Evolutionary conservation across 805 yeast species (phyloP).

Genomic region (Kuraishia borneana): DNA sequence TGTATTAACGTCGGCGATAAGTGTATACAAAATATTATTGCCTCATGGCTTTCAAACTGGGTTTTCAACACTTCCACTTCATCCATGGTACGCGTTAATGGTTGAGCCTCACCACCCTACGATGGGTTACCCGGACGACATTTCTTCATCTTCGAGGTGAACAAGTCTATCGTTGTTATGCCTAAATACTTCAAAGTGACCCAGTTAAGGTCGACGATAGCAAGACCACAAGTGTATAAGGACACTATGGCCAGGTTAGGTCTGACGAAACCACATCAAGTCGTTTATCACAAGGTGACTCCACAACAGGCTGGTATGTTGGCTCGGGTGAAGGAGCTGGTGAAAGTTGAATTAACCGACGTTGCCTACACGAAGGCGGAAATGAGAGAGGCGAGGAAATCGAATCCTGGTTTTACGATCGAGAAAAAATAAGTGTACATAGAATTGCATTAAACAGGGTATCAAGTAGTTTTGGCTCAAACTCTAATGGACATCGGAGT

Average conservation of each 20-base stretch:
- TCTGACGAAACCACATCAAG: conserved; percentile 59
- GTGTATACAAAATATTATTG: conserved; percentile 45
- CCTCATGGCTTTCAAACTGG: conserved; percentile 46
- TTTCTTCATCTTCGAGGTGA: neutral
- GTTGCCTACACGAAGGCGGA: conserved; percentile 36
- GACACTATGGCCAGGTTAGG: conserved; percentile 66
- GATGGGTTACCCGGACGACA: neutral
- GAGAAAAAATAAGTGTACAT: conserved; percentile 15
- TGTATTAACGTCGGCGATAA: conserved; percentile 29
- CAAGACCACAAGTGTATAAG: conserved; percentile 60
- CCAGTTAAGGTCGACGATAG: conserved; percentile 74
- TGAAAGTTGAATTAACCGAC: conserved; percentile 66
- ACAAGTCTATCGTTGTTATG: neutral
- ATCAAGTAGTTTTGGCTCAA: neutral
- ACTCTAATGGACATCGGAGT: no score
- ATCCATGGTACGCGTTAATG: no score
- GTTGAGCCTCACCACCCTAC: neutral
- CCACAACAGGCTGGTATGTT: conserved; percentile 82
- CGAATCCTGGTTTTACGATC: conserved; percentile 53
- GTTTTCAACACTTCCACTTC: no score
- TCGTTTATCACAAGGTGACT: conserved; percentile 60
- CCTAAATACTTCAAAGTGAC: conserved; percentile 44
- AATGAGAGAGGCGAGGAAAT: conserved; percentile 43
- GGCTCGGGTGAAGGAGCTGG: conserved; percentile 74
- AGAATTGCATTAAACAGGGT: neutral